Percentiles rank a stretch among this genome's conserved stretches.
phyloP scores from a whole-genome alignment of 768 basidiomycete genomes.

The Astraeus odoratus region DNA sequence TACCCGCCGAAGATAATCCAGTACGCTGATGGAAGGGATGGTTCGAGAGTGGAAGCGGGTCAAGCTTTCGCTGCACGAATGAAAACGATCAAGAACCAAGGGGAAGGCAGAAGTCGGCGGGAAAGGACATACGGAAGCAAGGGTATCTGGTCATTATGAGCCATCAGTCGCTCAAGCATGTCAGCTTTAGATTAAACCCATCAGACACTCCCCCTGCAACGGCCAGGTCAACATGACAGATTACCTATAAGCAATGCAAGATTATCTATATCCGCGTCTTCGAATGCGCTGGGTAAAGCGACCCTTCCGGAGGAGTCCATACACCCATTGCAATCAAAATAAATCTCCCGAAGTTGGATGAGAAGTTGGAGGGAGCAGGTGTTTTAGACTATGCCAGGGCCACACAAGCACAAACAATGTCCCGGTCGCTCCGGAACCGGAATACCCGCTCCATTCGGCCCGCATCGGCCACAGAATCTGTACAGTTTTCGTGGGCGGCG shows the following conservation, averaged over 20 bases:
- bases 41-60: constrained; percentile 96
- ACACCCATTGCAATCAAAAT: constrained; percentile 63
- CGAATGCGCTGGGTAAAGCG: constrained; percentile 77
- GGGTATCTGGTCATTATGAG: constrained; percentile 94
- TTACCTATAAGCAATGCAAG: constrained; percentile 87
- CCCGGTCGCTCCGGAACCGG: too few species aligned
- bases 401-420: constrained; percentile 33
- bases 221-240: constrained; percentile 20
- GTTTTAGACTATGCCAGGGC: constrained; percentile 7
- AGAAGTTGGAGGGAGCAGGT: constrained; percentile 1
- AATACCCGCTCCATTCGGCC: constrained; percentile 11
- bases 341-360: constrained; percentile 23
- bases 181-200: constrained; percentile 52
- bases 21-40: constrained; percentile 77
- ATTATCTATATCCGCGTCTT: constrained; percentile 75
- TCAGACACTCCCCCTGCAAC: constrained; percentile 8
- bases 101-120: constrained; percentile 5
- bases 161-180: constrained; percentile 93
- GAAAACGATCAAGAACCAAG: constrained; percentile 17
- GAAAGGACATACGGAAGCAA: constrained; percentile 62
- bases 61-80: constrained; percentile 61
- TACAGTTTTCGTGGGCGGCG: constrained; percentile 51
- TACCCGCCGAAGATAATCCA: constrained; percentile 92
- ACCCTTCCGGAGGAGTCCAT: constrained; percentile 69
- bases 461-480: constrained; percentile 30